Base-by-base conservation (phyloP, 371 early-diverging fungal species). In the Mortierella sp. region DNA sequence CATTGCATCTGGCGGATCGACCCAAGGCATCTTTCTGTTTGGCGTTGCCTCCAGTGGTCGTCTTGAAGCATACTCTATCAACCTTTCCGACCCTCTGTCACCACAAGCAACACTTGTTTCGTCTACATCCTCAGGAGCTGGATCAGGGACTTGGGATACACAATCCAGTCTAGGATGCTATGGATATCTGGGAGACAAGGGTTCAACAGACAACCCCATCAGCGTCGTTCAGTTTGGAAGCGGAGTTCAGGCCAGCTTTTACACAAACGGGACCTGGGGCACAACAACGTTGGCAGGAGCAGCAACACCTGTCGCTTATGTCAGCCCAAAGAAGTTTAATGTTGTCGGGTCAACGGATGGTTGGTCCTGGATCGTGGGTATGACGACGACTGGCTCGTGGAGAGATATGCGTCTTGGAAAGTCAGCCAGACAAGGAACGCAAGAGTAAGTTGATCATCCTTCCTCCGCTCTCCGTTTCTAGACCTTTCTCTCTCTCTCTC, bases 381-480 rank as follows among this genome's bases (percentile, higher is more conserved):
- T 40, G 34, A 22, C 57, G 10, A 24, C 40, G 14, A 13, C 55
- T 24, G 49, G 49, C 24, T 41, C 65, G 13, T 73, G 74, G 74
- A 47, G 48, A 17, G 40, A 54, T 46, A 12, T 67, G 27, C 74
- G 74, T 8, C 45, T 50, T 24, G 74, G 63, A 29, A 46, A 17
- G 16, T 47, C 51, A 16, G 19, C 25, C 1, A 51, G 50, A 29
- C 7, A 56, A n/a, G 63, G 60, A 40, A 34, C 67, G 17, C 54
- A 47, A 67, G 54, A 63, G 74, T 73, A 47, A 63, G 74, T 71
- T n/a, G n/a, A n/a, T n/a, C n/a, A n/a, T n/a, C n/a, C n/a, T n/a
- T n/a, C n/a, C n/a, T n/a, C n/a, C n/a, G n/a, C n/a, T n/a, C n/a
- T n/a, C n/a, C n/a, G n/a, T n/a, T n/a, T n/a, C n/a, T n/a, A n/a